phyloP scores from a whole-genome alignment of 805 yeast genomes.

The Spathaspora passalidarum region DNA sequence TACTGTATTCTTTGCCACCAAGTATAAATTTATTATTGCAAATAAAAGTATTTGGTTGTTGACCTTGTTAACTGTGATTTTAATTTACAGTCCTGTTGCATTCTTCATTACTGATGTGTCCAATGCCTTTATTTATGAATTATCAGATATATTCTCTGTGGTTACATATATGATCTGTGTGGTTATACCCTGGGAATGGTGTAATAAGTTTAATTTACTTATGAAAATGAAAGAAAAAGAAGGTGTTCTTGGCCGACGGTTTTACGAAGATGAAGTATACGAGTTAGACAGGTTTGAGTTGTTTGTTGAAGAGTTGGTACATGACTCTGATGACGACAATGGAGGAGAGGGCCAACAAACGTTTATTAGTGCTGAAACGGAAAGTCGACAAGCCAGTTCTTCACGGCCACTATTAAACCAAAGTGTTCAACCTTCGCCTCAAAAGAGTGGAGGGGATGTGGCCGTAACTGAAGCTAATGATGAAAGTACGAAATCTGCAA shows the following conservation, averaged over 20 bases:
- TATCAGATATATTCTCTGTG: slow-evolving; percentile 71
- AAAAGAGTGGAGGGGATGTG: background rate
- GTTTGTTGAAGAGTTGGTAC: slow-evolving; percentile 31
- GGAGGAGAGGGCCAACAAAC: slow-evolving; percentile 20
- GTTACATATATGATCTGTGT: slow-evolving; percentile 70
- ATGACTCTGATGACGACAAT: slow-evolving; percentile 7
- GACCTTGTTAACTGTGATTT: slow-evolving; percentile 52
- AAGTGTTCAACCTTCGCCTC: background rate
- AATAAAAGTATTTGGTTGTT: slow-evolving; percentile 50
- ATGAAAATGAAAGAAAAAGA: slow-evolving; percentile 61
- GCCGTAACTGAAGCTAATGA: background rate
- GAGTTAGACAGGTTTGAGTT: slow-evolving; percentile 39
- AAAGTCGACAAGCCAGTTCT: background rate
- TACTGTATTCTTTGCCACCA: slow-evolving; percentile 51
- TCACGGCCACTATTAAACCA: too few species aligned
- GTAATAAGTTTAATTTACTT: slow-evolving; percentile 57
- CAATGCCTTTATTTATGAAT: slow-evolving; percentile 68
- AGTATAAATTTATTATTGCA: slow-evolving; percentile 47
- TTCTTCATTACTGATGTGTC: slow-evolving; percentile 77
- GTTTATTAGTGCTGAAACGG: slow-evolving; percentile 6
- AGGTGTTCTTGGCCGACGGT: slow-evolving; percentile 71
- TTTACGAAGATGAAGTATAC: slow-evolving; percentile 63
- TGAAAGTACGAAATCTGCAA: background rate
- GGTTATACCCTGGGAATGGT: slow-evolving; percentile 84
- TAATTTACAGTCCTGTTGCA: slow-evolving; percentile 60